phyloP scores from a whole-genome alignment of 495 filamentous ascomycete genomes.

The Mycothermus thermophilus region DNA sequence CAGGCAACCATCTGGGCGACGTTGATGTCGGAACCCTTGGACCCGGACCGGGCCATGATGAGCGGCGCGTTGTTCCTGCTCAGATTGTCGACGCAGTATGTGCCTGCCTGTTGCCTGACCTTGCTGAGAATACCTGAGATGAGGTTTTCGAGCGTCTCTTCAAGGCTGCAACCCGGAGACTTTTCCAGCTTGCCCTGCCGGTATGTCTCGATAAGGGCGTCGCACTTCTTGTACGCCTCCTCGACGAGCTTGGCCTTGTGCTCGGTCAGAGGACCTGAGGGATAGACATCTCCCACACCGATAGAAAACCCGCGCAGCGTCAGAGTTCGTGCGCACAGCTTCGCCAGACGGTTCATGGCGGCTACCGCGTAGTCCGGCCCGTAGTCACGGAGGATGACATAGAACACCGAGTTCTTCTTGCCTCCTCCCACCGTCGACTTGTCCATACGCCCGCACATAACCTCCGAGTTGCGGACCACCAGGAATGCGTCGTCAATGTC shows the following conservation, averaged over 20 bases:
- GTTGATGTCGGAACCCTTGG: conserved; percentile 93
- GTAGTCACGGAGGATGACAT: conserved; percentile 87
- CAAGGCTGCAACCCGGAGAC: conserved; percentile 74
- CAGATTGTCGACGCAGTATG: conserved; percentile 77
- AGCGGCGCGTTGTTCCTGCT: conserved; percentile 86
- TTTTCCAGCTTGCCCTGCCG: conserved; percentile 66
- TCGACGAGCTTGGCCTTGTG: conserved; percentile 64
- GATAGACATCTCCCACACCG: conserved; percentile 86
- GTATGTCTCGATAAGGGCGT: conserved; percentile 70
- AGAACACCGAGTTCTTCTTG: conserved; percentile 96
- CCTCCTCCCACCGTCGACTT: conserved; percentile 89
- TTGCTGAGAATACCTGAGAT: conserved; percentile 84
- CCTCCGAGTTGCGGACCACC: conserved; percentile 86
- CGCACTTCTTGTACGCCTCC: conserved; percentile 66
- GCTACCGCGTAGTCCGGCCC: conserved; percentile 76
- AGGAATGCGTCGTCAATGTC: conserved; percentile 75
- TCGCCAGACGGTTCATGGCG: conserved; percentile 89
- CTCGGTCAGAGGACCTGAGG: conserved; percentile 48
- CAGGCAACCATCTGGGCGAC: conserved; percentile 97
- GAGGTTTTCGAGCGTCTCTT: conserved; percentile 80
- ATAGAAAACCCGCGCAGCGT: conserved; percentile 91
- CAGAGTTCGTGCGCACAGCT: conserved; percentile 76
- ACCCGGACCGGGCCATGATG: conserved; percentile 94
- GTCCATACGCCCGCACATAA: conserved; percentile 98
- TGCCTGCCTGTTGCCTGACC: conserved; percentile 80